phyloP scores from a whole-genome alignment of 2,329 filamentous ascomycete species.

The Teratosphaeria gauchensis region DNA sequence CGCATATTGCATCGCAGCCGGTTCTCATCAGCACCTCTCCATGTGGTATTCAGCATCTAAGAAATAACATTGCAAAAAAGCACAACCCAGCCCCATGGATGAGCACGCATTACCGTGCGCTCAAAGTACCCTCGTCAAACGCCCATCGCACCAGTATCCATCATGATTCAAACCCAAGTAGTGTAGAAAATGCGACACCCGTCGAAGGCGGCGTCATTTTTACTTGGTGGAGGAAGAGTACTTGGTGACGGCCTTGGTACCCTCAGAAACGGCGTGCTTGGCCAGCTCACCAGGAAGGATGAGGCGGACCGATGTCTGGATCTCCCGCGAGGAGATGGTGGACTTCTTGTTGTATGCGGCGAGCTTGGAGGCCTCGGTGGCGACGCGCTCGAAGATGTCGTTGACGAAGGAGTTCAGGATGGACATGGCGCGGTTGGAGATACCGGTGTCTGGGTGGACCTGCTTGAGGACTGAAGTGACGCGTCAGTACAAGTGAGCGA shows the following conservation, averaged over 20 bases:
- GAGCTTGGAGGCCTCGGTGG: slow-evolving; percentile 96
- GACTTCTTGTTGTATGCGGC: slow-evolving; percentile 99
- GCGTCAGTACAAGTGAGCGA: slow-evolving; percentile 25
- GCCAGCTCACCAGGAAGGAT: slow-evolving; percentile 98
- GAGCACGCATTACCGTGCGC: slow-evolving; percentile 35
- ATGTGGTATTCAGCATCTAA: slow-evolving; percentile 19
- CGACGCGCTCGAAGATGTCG: slow-evolving; percentile 98
- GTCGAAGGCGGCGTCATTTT: slow-evolving; percentile 33
- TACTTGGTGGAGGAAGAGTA: slow-evolving; percentile 99
- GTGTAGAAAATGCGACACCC: slow-evolving; percentile 34
- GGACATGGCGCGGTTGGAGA: slow-evolving; percentile 99
- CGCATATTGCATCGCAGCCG: slow-evolving; percentile 12
- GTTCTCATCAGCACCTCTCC: slow-evolving; percentile 13
- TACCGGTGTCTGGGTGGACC: slow-evolving; percentile 99
- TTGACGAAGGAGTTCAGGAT: slow-evolving; percentile 99
- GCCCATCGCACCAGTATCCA: slow-evolving; percentile 18
- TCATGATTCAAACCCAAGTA: slow-evolving; percentile 17
- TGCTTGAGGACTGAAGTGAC: slow-evolving; percentile 81
- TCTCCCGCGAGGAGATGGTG: slow-evolving; percentile 97
- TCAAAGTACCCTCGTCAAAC: slow-evolving; percentile 41
- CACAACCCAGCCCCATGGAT: slow-evolving; percentile 30
- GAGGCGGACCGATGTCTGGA: slow-evolving; percentile 96
- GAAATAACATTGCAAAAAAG: slow-evolving; percentile 19
- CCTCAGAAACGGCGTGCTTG: slow-evolving; percentile 99
- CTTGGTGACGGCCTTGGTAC: slow-evolving; percentile 99